These are phyloP conservation scores for Ashbya aceris DNA, from an alignment of 1,139 yeast genomes.

Conservation along the genomic window DNA sequence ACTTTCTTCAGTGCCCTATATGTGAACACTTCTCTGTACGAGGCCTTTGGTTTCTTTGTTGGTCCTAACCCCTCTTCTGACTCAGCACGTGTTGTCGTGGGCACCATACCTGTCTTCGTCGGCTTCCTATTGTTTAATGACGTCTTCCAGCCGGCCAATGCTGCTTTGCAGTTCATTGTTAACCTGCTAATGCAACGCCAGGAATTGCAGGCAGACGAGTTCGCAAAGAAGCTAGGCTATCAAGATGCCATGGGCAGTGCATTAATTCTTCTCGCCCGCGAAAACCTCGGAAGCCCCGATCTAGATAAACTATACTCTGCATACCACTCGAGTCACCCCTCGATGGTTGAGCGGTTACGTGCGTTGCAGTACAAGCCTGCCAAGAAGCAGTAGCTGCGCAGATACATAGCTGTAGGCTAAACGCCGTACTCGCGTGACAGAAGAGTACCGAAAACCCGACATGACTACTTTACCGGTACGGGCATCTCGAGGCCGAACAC, in stretches of 20 bases:
- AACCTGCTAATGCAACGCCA: conserved; percentile 71
- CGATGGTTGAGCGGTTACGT: conserved; percentile 72
- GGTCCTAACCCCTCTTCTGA: conserved; percentile 13
- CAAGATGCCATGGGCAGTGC: conserved; percentile 60
- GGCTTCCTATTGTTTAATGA: conserved; percentile 74
- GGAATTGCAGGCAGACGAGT: conserved; percentile 89
- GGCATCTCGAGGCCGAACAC: no score
- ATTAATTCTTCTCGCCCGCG: conserved; percentile 64
- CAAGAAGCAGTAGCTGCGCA: conserved; percentile 24
- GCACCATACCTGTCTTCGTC: conserved; percentile 57
- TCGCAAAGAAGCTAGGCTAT: conserved; percentile 67
- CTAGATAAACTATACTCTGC: conserved; percentile 87
- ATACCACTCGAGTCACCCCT: conserved; percentile 86
- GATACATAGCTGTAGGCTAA: not conserved
- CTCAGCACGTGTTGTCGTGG: conserved; percentile 19
- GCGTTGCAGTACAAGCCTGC: conserved; percentile 55
- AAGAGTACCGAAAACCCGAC: no score
- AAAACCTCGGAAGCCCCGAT: conserved; percentile 73
- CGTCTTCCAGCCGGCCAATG: conserved; percentile 67
- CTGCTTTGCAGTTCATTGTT: conserved; percentile 53
- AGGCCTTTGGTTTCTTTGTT: conserved; percentile 64
- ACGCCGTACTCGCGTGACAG: not conserved
- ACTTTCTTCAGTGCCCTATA: conserved; percentile 70
- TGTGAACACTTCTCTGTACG: conserved; percentile 65
- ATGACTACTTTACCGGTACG: no score